A percentile compares a stretch with the other conserved stretches of the same genome.
phyloP scores from a whole-genome alignment of 73 alveolate genomes.

The Tetrahymena elliotti region DNA sequence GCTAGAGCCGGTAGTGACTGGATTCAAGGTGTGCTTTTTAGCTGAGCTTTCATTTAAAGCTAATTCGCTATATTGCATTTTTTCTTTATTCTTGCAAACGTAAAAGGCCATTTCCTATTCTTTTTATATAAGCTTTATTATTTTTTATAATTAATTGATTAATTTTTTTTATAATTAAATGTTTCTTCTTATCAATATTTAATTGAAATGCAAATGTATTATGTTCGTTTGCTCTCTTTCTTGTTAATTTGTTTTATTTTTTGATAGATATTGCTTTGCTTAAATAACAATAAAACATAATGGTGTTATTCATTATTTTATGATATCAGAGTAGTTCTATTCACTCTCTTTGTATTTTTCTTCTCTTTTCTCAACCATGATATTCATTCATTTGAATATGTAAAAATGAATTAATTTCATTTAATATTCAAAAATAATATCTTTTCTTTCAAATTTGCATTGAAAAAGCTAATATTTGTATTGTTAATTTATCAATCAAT shows the following conservation, averaged over 20 bases:
- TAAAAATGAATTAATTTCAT: no score
- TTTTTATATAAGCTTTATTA: not conserved
- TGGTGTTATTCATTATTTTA: not conserved
- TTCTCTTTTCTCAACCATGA: not conserved
- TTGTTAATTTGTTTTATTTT: no score
- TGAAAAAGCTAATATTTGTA: not conserved
- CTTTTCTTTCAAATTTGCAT: not conserved
- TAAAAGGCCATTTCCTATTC: not conserved
- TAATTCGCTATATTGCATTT: not conserved
- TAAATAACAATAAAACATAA: no score
- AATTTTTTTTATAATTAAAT: not conserved
- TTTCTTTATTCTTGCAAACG: not conserved
- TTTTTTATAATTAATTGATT: not conserved
- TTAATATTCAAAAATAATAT: not conserved
- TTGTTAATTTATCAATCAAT: no score
- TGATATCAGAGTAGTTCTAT: not conserved
- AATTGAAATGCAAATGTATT: not conserved
- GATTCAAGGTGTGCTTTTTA: conserved; percentile 37
- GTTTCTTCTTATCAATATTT: not conserved
- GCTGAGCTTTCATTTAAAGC: not conserved
- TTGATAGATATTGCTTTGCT: no score
- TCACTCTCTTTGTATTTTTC: not conserved
- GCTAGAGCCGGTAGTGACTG: conserved; percentile 66
- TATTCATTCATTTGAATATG: no score
- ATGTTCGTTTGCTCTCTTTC: not conserved